phyloP scores from a whole-genome alignment of 306 rosid species.

The Vachellia collinsii region DNA sequence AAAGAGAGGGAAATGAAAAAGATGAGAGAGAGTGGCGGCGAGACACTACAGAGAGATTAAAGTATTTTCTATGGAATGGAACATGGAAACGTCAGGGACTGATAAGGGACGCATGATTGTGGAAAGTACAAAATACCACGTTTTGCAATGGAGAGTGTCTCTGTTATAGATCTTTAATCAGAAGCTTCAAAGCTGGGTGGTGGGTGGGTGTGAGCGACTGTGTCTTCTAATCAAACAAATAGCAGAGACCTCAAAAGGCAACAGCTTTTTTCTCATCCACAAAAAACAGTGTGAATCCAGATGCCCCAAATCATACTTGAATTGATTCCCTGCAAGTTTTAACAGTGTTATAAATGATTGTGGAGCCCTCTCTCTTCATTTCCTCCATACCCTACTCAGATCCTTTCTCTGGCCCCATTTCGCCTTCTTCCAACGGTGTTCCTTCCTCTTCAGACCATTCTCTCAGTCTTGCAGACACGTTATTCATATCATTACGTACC shows the following conservation, averaged over 20 bases:
- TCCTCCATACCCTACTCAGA: slow-evolving; percentile 61
- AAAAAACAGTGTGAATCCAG: slow-evolving; percentile 39
- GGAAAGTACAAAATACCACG: slow-evolving; percentile 38
- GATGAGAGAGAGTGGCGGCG: not conserved
- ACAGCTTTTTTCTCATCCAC: not conserved
- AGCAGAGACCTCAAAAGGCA: slow-evolving; percentile 14
- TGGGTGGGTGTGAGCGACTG: too few relatives aligned
- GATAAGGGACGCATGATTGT: slow-evolving; percentile 16
- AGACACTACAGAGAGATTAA: not conserved
- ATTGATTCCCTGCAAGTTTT: slow-evolving; percentile 39
- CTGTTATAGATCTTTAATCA: slow-evolving; percentile 3
- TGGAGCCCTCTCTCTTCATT: slow-evolving; percentile 63
- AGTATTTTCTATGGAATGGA: slow-evolving; percentile 11
- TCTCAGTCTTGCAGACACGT: slow-evolving; percentile 50
- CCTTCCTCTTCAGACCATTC: slow-evolving; percentile 56
- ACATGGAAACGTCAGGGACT: slow-evolving; percentile 34
- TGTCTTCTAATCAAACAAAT: slow-evolving; percentile 10
- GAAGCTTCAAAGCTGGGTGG: not conserved
- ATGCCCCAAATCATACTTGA: slow-evolving; percentile 44
- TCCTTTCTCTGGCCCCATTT: slow-evolving; percentile 66
- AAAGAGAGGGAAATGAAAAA: not conserved
- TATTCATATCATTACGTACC: slow-evolving; percentile 3
- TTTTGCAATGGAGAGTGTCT: slow-evolving; percentile 30
- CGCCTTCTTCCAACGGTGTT: slow-evolving; percentile 51
- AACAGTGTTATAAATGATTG: slow-evolving; percentile 51